Evolutionary conservation across 140 eudicot genomes (phyloP).

Genomic region (Anethum foeniculum): DNA sequence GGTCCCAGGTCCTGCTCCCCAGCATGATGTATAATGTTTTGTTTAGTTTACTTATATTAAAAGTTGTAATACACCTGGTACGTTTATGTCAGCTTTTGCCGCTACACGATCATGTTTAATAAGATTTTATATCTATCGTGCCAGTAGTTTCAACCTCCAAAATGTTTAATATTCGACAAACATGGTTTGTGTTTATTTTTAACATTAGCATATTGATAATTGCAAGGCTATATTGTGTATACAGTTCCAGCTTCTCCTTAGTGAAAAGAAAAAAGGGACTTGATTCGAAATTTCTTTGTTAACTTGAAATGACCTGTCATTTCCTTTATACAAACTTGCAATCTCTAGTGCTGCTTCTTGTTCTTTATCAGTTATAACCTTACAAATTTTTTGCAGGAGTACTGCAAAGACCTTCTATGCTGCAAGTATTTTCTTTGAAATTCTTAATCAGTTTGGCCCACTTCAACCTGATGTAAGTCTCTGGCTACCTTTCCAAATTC

Average conservation of each 20-base stretch:
- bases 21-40: neutral
- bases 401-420: conserved; percentile 97
- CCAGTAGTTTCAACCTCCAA: neutral
- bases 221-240: neutral
- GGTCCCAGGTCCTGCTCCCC: neutral
- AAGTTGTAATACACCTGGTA: neutral
- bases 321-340: neutral
- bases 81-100: neutral
- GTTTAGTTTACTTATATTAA: neutral
- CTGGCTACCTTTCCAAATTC: neutral
- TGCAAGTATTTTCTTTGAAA: conserved; percentile 96
- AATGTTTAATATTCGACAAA: neutral
- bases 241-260: neutral
- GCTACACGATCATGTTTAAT: neutral
- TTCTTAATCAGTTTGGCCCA: conserved; percentile 82
- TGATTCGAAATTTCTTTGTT: neutral
- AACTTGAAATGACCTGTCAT: neutral
- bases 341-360: neutral
- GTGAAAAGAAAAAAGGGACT: neutral
- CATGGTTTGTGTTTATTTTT: neutral
- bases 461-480: conserved; percentile 77
- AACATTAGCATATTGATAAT: neutral
- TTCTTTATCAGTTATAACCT: conserved; percentile 9
- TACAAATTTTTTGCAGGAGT: conserved; percentile 43
- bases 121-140: neutral